Evolutionary conservation across 495 filamentous ascomycete genomes (phyloP).

Genomic region (Trypethelium eluteriae): DNA sequence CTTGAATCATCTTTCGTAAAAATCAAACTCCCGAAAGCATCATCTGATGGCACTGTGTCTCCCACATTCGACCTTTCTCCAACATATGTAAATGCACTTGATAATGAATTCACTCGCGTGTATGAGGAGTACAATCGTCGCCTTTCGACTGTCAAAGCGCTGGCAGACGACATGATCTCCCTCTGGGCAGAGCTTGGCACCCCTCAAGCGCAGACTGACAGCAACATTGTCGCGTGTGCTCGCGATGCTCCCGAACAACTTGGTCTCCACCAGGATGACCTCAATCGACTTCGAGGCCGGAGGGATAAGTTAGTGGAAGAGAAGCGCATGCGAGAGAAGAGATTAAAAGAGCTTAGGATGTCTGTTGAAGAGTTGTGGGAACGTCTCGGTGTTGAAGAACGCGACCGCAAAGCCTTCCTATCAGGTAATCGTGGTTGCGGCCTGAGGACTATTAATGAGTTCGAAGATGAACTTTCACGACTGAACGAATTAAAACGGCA

Average conservation of each 20-base stretch:
- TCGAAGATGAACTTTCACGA: slow-evolving; percentile 76
- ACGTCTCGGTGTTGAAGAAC: slow-evolving; percentile 71
- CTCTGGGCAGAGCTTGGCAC: slow-evolving; percentile 93
- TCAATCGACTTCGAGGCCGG: slow-evolving; percentile 60
- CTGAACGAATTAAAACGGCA: slow-evolving; percentile 90
- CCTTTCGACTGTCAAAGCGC: slow-evolving; percentile 60
- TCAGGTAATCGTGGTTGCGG: slow-evolving; percentile 67
- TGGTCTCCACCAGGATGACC: slow-evolving; percentile 78
- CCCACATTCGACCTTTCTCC: slow-evolving; percentile 82
- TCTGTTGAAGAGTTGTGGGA: slow-evolving; percentile 82
- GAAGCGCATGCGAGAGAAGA: slow-evolving; percentile 77
- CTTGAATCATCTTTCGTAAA: slow-evolving; percentile 79
- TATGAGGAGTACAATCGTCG: slow-evolving; percentile 91
- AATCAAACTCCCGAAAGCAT: slow-evolving; percentile 72
- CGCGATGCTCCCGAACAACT: slow-evolving; percentile 87
- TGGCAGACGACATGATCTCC: slow-evolving; percentile 79
- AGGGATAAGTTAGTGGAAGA: slow-evolving; percentile 87
- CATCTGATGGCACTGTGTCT: slow-evolving; percentile 63
- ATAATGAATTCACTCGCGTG: slow-evolving; percentile 83
- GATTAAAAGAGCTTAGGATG: slow-evolving; percentile 63
- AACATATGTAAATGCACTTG: slow-evolving; percentile 75
- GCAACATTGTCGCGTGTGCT: slow-evolving; percentile 75
- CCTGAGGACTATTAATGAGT: slow-evolving; percentile 82
- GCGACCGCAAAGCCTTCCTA: slow-evolving; percentile 75
- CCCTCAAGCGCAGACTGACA: slow-evolving; percentile 86